phyloP scores from a whole-genome alignment of 2,329 filamentous ascomycete genomes.

The Calonectria montana region DNA sequence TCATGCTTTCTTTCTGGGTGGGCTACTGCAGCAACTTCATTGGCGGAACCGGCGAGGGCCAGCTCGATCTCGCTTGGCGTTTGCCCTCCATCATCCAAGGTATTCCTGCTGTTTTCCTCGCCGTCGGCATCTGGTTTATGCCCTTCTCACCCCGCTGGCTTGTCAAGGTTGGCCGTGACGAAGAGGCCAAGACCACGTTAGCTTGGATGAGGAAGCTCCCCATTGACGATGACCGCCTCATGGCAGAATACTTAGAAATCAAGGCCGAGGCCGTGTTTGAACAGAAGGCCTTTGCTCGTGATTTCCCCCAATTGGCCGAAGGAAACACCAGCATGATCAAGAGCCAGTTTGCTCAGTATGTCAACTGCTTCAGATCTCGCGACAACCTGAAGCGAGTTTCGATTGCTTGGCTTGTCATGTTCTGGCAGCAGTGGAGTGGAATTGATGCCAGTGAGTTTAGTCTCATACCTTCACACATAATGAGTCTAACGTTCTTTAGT shows the following conservation, averaged over 20 bases:
- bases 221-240: conserved; percentile 73
- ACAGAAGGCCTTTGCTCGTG: conserved; percentile 73
- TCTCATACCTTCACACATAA: conserved; percentile 25
- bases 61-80: conserved; percentile 56
- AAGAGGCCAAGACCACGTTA: conserved; percentile 67
- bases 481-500: conserved; percentile 46
- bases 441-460: neutral
- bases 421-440: conserved; percentile 61
- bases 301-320: conserved; percentile 59
- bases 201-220: conserved; percentile 72
- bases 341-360: conserved; percentile 62
- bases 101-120: conserved; percentile 62
- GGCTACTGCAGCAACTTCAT: conserved; percentile 60
- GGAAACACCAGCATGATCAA: conserved; percentile 53
- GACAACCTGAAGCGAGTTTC: conserved; percentile 72
- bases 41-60: conserved; percentile 55
- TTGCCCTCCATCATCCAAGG: conserved; percentile 59
- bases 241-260: conserved; percentile 83
- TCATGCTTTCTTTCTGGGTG: conserved; percentile 63
- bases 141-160: conserved; percentile 84
- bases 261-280: conserved; percentile 83
- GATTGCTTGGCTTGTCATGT: conserved; percentile 72
- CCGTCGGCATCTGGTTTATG: conserved; percentile 80
- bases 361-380: conserved; percentile 40
- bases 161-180: conserved; percentile 75